A percentile compares a stretch with the other conserved stretches of the same genome.
Conservation (phyloP, 2,329 filamentous ascomycete species). For the Trichoderma guizhouense region DNA sequence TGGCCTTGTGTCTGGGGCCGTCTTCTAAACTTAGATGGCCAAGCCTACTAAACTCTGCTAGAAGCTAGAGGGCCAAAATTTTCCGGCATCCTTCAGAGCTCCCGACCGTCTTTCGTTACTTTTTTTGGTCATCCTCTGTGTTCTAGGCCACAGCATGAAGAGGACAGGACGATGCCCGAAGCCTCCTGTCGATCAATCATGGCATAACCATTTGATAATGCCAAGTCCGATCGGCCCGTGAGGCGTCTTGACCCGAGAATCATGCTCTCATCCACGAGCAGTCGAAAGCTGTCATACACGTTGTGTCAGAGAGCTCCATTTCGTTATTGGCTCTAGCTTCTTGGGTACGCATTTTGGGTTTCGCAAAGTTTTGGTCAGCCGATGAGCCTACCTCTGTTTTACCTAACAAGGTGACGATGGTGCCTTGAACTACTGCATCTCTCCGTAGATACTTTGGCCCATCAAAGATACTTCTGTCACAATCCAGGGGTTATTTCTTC, state of each 20-base stretch:
- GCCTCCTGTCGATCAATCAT: conserved; percentile 12
- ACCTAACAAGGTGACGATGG: not conserved
- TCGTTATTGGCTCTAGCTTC: not conserved
- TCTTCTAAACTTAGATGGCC: conserved; percentile 9
- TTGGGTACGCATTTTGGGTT: not conserved
- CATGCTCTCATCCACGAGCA: not conserved
- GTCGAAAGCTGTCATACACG: not conserved
- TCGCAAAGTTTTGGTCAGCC: not conserved
- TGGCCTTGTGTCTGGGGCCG: not conserved
- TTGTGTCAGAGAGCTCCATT: not conserved
- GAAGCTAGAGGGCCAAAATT: not conserved
- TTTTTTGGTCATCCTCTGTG: not conserved
- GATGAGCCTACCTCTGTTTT: not conserved
- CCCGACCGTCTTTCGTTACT: not conserved
- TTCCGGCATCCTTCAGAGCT: not conserved
- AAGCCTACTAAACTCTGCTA: not conserved
- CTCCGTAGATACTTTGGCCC: not conserved
- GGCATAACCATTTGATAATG: conserved; percentile 4
- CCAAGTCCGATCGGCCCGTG: not conserved
- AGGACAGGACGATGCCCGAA: not conserved
- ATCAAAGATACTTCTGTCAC: not conserved
- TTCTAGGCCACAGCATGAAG: not conserved
- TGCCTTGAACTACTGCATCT: not conserved
- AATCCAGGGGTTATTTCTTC: not conserved
- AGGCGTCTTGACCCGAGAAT: not conserved